Evolutionary conservation across 2,329 filamentous ascomycete species (phyloP).

Genomic region (Fusarium xylarioides): DNA sequence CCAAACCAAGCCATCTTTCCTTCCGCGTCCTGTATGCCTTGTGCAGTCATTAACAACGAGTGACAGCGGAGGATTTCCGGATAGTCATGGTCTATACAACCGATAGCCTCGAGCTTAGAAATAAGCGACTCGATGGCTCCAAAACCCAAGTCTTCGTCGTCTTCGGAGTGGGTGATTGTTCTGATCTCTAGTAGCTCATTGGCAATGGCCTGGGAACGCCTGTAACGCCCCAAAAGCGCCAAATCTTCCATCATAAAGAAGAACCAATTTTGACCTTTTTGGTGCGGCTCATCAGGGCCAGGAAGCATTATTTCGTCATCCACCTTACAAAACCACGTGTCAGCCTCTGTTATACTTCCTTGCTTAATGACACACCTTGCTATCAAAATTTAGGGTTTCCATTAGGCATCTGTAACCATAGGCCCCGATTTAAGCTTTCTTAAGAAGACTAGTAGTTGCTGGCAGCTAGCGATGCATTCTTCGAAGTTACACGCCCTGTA

Average conservation of each 20-base stretch:
- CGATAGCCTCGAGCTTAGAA: rapidly evolving
- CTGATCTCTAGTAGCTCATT: rapidly evolving
- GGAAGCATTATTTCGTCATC: neutral
- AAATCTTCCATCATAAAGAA: too few relatives aligned
- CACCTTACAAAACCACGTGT: neutral
- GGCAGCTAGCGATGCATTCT: too few relatives aligned
- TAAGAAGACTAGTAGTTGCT: rapidly evolving
- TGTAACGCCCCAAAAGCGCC: neutral
- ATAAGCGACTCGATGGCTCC: neutral
- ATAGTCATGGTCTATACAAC: rapidly evolving
- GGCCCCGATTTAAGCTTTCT: too few relatives aligned
- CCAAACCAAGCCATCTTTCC: too few relatives aligned
- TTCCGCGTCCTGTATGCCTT: rapidly evolving
- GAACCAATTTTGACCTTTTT: too few relatives aligned
- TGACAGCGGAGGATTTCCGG: rapidly evolving
- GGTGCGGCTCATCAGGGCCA: too few relatives aligned
- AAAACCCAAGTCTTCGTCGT: neutral
- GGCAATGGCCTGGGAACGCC: rapidly evolving
- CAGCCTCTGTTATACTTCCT: too few relatives aligned
- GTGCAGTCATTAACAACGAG: rapidly evolving
- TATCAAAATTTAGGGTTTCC: rapidly evolving
- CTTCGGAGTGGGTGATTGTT: rapidly evolving
- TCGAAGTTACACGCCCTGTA: rapidly evolving
- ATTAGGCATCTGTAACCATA: rapidly evolving
- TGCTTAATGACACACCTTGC: neutral